Conservation (phyloP, 192 early-diverging fungal species). For the Glomus cerebriforme region DNA sequence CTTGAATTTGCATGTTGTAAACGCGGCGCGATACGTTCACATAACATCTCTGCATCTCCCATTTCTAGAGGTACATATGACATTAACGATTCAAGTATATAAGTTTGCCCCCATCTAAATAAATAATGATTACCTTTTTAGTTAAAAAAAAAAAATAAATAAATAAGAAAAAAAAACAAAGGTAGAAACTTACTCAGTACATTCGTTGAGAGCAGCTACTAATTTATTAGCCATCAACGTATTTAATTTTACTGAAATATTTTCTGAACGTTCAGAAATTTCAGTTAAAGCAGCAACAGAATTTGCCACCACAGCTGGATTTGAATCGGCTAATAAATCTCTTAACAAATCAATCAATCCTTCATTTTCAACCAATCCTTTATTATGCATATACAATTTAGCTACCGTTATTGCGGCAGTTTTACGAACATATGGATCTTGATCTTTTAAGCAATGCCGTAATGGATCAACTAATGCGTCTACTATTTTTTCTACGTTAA, state of each 20-base stretch:
- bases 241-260: conserved; percentile 84
- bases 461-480: conserved; percentile 85
- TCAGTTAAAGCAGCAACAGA: conserved; percentile 92
- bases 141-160: too few species aligned
- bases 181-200: conserved; percentile 78
- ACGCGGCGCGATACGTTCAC: conserved; percentile 86
- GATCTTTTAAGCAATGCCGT: conserved; percentile 76
- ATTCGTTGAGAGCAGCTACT: conserved; percentile 91
- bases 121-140: conserved; percentile 17
- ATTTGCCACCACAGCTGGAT: conserved; percentile 94
- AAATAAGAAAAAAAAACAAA: too few species aligned
- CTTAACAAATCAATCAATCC: conserved; percentile 89
- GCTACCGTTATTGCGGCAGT: conserved; percentile 93
- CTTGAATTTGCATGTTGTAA: conserved; percentile 95
- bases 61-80: conserved; percentile 85
- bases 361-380: conserved; percentile 79
- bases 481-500: conserved; percentile 90
- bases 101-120: conserved; percentile 90
- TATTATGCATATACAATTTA: conserved; percentile 91
- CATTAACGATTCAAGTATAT: conserved; percentile 91
- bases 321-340: conserved; percentile 84
- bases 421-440: conserved; percentile 96
- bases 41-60: conserved; percentile 86
- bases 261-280: conserved; percentile 86
- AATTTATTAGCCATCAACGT: conserved; percentile 88